phyloP scores from a whole-genome alignment of 2,329 filamentous ascomycete genomes.

The Aureobasidium sp. region DNA sequence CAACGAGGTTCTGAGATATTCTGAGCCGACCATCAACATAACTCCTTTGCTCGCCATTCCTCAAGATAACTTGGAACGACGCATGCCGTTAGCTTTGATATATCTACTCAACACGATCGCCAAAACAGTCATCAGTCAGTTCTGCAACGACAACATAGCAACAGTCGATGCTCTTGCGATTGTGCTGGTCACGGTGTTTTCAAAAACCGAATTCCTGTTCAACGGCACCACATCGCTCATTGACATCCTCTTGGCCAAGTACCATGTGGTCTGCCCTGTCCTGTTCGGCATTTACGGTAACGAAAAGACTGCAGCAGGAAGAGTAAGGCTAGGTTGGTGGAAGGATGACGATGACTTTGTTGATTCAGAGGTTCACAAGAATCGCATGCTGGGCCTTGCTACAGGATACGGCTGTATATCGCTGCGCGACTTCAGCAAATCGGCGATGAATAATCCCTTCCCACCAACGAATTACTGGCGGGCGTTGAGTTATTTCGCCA shows the following conservation, averaged over 20 bases:
- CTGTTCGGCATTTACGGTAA: conserved; percentile 75
- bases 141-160: conserved; percentile 32
- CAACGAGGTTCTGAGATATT: conserved; percentile 27
- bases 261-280: conserved; percentile 69
- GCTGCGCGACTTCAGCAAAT: conserved; percentile 70
- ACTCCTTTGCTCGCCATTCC: conserved; percentile 32
- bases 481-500: conserved; percentile 65
- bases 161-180: conserved; percentile 71
- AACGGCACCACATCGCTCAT: conserved; percentile 59
- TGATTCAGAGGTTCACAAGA: conserved; percentile 61
- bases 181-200: conserved; percentile 65
- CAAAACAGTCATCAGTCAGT: conserved; percentile 62
- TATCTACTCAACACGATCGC: conserved; percentile 70
- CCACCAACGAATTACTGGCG: conserved; percentile 78
- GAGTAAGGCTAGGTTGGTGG: conserved; percentile 64
- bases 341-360: conserved; percentile 38
- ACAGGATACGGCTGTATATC: conserved; percentile 78
- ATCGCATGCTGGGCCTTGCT: conserved; percentile 75
- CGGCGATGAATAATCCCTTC: conserved; percentile 60
- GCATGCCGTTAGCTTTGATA: conserved; percentile 56
- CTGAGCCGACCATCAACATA: conserved; percentile 22
- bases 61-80: conserved; percentile 33
- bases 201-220: conserved; percentile 45
- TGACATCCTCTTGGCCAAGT: conserved; percentile 82
- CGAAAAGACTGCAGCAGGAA: conserved; percentile 63